A percentile compares a stretch with the other conserved stretches of the same genome.
Conservation (phyloP, 805 yeast genomes). For the Saccharomycopsis selenospora region DNA sequence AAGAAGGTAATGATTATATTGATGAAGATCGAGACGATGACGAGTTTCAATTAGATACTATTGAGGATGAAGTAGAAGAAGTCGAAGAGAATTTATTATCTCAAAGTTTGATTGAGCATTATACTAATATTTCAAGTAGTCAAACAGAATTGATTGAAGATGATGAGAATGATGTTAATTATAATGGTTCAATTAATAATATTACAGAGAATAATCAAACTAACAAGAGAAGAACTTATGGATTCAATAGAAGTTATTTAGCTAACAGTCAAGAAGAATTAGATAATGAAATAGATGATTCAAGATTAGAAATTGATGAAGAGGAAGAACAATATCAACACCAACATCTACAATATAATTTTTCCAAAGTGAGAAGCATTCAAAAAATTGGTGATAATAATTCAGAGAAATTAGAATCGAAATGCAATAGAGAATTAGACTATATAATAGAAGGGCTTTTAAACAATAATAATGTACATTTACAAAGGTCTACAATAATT, state of each 20-base stretch:
- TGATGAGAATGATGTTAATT: background rate
- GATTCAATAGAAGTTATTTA: background rate
- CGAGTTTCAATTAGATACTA: background rate
- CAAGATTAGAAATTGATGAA: background rate
- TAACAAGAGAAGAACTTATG: constrained; percentile 1
- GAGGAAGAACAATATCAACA: background rate
- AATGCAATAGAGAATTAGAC: background rate
- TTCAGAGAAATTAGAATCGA: too few relatives aligned
- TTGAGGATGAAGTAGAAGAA: background rate
- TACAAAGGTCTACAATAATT: background rate
- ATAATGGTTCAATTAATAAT: too few relatives aligned
- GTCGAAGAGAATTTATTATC: background rate
- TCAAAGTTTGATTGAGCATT: background rate
- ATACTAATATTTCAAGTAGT: constrained; percentile 1
- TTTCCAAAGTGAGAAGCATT: background rate
- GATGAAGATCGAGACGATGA: background rate
- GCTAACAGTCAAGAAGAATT: background rate
- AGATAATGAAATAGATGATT: background rate
- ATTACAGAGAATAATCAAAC: too few relatives aligned
- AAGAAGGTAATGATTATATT: background rate
- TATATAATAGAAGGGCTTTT: background rate
- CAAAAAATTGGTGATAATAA: too few relatives aligned
- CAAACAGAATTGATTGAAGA: background rate
- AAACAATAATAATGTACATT: background rate
- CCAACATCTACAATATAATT: background rate